phyloP scores from a whole-genome alignment of 2,329 filamentous ascomycete species.

The Cladosporium sp. region DNA sequence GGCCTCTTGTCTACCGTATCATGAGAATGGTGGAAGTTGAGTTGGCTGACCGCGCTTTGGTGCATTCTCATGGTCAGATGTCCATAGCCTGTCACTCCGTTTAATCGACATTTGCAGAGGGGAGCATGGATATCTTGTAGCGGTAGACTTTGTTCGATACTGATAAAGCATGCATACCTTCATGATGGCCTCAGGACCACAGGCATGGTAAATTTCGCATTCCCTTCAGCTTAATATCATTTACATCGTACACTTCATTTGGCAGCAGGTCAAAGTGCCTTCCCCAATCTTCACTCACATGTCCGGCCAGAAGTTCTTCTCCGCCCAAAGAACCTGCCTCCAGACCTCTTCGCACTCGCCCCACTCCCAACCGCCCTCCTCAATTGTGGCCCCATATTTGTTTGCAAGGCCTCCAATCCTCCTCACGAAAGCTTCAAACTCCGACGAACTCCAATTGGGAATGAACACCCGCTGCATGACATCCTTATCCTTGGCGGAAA shows the following conservation, averaged over 20 bases:
- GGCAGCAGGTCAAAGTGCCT: not conserved
- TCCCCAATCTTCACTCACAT: not conserved
- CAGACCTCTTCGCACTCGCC: constrained; percentile 51
- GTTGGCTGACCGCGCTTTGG: not conserved
- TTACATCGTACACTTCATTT: not conserved
- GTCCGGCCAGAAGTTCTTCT: constrained; percentile 51
- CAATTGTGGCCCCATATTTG: constrained; percentile 44
- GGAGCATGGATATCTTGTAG: not conserved
- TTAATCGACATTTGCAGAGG: not conserved
- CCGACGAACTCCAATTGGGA: constrained; percentile 51
- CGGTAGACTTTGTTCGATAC: not conserved
- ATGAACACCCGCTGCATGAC: constrained; percentile 52
- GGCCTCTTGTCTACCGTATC: not conserved
- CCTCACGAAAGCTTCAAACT: constrained; percentile 51
- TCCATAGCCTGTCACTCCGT: not conserved
- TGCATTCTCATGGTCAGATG: not conserved
- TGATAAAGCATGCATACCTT: not conserved
- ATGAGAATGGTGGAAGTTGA: not conserved
- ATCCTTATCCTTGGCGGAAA: constrained; percentile 39
- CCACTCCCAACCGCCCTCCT: constrained; percentile 46
- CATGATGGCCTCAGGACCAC: not conserved
- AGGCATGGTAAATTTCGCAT: not conserved
- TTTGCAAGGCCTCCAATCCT: constrained; percentile 48
- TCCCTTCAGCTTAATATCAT: not conserved
- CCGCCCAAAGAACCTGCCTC: constrained; percentile 49